phyloP scores from a whole-genome alignment of 495 filamentous ascomycete genomes.

The Physcia stellaris region DNA sequence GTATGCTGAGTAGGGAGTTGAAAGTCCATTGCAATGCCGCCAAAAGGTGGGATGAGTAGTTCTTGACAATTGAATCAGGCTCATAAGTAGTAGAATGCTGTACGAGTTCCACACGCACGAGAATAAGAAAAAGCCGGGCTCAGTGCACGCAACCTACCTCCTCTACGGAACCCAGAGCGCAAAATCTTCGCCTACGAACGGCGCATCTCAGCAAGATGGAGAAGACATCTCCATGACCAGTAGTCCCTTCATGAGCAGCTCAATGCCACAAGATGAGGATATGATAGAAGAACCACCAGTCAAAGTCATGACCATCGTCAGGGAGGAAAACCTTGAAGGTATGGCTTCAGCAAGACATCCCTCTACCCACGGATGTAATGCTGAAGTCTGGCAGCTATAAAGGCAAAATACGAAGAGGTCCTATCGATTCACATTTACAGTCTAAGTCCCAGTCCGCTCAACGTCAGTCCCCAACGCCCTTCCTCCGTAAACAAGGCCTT shows the following conservation, averaged over 20 bases:
- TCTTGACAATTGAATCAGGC: neutral
- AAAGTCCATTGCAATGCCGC: slow-evolving; percentile 71
- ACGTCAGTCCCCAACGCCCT: slow-evolving; percentile 31
- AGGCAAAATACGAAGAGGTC: slow-evolving; percentile 54
- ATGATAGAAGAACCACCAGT: slow-evolving; percentile 27
- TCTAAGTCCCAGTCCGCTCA: slow-evolving; percentile 52
- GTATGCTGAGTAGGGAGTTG: slow-evolving; percentile 61
- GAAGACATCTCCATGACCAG: slow-evolving; percentile 66
- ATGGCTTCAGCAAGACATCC: slow-evolving; percentile 8
- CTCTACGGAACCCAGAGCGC: slow-evolving; percentile 47
- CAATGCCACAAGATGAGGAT: slow-evolving; percentile 37
- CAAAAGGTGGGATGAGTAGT: slow-evolving; percentile 58
- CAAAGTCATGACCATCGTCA: slow-evolving; percentile 53
- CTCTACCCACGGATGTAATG: neutral
- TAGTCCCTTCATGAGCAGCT: slow-evolving; percentile 49
- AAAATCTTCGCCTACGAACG: slow-evolving; percentile 18
- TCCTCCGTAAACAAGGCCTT: neutral
- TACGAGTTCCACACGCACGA: slow-evolving; percentile 75
- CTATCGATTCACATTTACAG: slow-evolving; percentile 79
- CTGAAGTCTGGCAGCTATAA: slow-evolving; percentile 36
- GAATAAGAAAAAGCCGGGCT: slow-evolving; percentile 60
- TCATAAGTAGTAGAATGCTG: slow-evolving; percentile 45
- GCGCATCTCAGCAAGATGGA: slow-evolving; percentile 27
- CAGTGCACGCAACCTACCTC: slow-evolving; percentile 79
- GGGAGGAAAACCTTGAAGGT: slow-evolving; percentile 74